Conservation (phyloP, 2,329 filamentous ascomycete species). For the Penicillium sp. region DNA sequence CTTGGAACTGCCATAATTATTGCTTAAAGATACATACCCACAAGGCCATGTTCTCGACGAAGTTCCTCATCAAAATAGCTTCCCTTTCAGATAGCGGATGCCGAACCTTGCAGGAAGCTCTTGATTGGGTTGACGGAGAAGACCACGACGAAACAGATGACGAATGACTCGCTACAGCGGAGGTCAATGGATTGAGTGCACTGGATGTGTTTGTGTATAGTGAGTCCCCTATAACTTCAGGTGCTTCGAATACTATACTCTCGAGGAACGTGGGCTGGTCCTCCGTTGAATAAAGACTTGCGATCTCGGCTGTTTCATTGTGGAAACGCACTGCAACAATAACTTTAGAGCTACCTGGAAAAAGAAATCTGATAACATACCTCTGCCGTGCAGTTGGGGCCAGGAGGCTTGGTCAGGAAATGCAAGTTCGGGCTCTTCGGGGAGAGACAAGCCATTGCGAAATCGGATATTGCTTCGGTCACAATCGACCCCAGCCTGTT, state of each 20-base stretch:
- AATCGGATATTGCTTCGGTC: constrained; percentile 25
- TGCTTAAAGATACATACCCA: constrained; percentile 24
- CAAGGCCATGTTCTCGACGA: constrained; percentile 35
- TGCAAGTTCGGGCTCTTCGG: constrained; percentile 9
- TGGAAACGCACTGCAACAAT: constrained; percentile 20
- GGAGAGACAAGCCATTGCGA: constrained; percentile 18
- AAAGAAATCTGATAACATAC: constrained; percentile 3
- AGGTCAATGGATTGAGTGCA: neutral
- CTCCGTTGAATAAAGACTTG: constrained; percentile 14
- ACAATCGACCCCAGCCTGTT: constrained; percentile 15
- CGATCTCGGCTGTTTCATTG: constrained; percentile 24
- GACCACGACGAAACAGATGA: constrained; percentile 5
- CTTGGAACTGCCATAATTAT: neutral
- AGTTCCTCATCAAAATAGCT: constrained; percentile 29
- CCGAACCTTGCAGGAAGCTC: neutral
- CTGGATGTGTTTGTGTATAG: neutral
- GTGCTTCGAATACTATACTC: neutral
- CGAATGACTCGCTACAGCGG: constrained; percentile 1
- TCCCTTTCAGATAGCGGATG: constrained; percentile 20
- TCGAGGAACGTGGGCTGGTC: neutral
- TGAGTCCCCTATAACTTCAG: neutral
- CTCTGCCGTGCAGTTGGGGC: constrained; percentile 16
- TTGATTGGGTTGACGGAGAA: constrained; percentile 3
- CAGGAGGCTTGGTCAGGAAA: constrained; percentile 20
- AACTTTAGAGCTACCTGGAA: neutral